Percentiles rank a stretch among this genome's conserved stretches.
Conservation (phyloP, 176 grass and related monocot species). For the Aegilops umbellulata region DNA sequence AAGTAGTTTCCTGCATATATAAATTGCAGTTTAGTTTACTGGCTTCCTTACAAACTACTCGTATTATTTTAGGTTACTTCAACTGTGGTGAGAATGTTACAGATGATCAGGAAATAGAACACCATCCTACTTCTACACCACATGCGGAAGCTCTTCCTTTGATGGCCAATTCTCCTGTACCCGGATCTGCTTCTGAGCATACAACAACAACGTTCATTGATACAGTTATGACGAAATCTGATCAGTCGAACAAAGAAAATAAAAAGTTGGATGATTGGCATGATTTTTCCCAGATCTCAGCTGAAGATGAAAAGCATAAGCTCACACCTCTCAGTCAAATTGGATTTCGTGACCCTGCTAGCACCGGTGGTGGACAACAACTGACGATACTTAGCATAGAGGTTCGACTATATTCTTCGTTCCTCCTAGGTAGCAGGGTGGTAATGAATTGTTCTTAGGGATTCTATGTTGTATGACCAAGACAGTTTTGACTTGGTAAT, state of each 20-base stretch:
- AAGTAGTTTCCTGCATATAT: neutral
- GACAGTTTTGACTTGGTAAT: conserved; percentile 18
- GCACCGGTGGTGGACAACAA: conserved; percentile 71
- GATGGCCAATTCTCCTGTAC: conserved; percentile 31
- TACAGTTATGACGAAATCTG: conserved; percentile 26
- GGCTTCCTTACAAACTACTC: neutral
- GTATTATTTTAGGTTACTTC: conserved; percentile 24
- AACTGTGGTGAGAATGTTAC: conserved; percentile 17
- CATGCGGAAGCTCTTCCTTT: conserved; percentile 15
- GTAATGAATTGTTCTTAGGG: conserved; percentile 4
- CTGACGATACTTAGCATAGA: conserved; percentile 83
- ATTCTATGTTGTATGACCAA: conserved; percentile 1
- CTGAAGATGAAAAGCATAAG: conserved; percentile 61
- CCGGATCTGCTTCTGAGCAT: conserved; percentile 35
- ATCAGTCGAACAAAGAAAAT: conserved; percentile 29
- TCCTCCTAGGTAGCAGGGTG: neutral
- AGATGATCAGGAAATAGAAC: conserved; percentile 19
- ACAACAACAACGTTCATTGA: neutral
- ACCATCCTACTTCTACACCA: conserved; percentile 22
- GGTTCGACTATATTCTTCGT: conserved; percentile 34
- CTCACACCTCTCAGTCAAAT: conserved; percentile 88
- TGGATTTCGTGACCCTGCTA: conserved; percentile 83
- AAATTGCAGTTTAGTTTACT: neutral
- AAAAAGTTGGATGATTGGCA: conserved; percentile 29
- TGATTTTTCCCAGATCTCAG: conserved; percentile 92